phyloP scores from a whole-genome alignment of 352 stramenopile species.

The Globisporangium camurandrum region DNA sequence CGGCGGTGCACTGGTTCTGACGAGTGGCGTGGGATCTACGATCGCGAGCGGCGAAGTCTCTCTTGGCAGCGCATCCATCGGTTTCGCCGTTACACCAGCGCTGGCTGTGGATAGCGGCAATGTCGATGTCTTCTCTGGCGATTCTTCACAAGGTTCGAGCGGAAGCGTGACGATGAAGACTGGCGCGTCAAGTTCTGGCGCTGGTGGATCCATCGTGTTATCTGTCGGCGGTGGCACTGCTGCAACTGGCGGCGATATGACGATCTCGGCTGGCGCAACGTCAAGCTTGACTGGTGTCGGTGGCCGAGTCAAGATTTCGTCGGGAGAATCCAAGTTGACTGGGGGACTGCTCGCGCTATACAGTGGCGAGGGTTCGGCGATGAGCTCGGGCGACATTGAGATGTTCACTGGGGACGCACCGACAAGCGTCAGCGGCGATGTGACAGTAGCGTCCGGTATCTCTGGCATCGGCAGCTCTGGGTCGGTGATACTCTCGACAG shows the following conservation, averaged over 20 bases:
- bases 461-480: constrained; percentile 39
- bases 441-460: constrained; percentile 28
- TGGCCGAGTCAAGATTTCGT: constrained; percentile 26
- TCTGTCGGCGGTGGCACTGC: constrained; percentile 18
- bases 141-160: constrained; percentile 18
- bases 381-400: constrained; percentile 36
- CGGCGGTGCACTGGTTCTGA: constrained; percentile 8
- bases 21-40: constrained; percentile 19
- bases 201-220: constrained; percentile 16
- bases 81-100: constrained; percentile 7
- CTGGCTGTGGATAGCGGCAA: constrained; percentile 14
- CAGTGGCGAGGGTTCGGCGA: constrained; percentile 25
- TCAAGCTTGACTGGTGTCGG: constrained; percentile 20
- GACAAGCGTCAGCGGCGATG: constrained; percentile 43
- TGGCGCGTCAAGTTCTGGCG: constrained; percentile 14
- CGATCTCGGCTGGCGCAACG: constrained; percentile 20
- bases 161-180: constrained; percentile 16
- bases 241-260: constrained; percentile 19
- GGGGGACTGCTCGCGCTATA: constrained; percentile 28
- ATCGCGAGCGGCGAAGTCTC: constrained; percentile 19
- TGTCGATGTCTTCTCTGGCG: constrained; percentile 11
- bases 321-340: constrained; percentile 26
- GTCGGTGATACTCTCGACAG: constrained; percentile 33
- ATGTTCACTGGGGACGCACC: constrained; percentile 24
- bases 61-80: constrained; percentile 15